Base-by-base conservation (phyloP, 805 yeast genomes). In the Sungouiozyma intestinalis region DNA sequence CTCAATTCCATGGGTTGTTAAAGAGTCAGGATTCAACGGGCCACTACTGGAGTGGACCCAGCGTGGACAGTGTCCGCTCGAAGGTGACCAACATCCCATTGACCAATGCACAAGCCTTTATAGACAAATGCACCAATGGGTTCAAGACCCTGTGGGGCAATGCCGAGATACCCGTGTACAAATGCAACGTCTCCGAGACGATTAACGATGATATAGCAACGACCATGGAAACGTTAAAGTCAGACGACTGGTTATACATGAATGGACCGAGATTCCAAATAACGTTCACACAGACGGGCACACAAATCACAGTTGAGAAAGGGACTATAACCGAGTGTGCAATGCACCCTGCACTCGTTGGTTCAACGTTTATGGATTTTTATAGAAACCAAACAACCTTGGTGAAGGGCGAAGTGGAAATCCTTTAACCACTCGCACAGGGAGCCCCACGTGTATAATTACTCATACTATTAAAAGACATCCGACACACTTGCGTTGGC, bases 241-340 rank as follows among this genome's bases (percentile, higher is more conserved):
- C 69, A 16, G 81, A 92, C 83, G 65, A 73, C 1, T 88, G 95
- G 95, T 74, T 65, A 32, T 86, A 65, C 58, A 88, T 86, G 1
- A 66, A 71, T 16, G 81, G 95, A 0, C 96, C 97, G 0, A 69
- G 67, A 45, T 92, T 90, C 57, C 67, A 71, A 34, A 77, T 83
- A 44, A 52, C 54, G 1, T 55, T 82, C 2, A 65, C 35, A 58
- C 58, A 0, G 57, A 62, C 33, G 47, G 56, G 45, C 55, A 49
- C 29, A 7, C 6, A 24, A 24, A 67, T 72, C 36, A 44, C 55
- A 2, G 78, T 86, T 3, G 79, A 72, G 4, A 77, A 74, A 44
- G 83, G 84, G 2, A 35, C 47, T 2, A 48, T 60, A 15, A 39
- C 40, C 1, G 46, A 52, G 11, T 6, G 9, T 24, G 29, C 6